Base-by-base conservation (phyloP, 2,329 filamentous ascomycete genomes). In the Fusarium transvaalense region DNA sequence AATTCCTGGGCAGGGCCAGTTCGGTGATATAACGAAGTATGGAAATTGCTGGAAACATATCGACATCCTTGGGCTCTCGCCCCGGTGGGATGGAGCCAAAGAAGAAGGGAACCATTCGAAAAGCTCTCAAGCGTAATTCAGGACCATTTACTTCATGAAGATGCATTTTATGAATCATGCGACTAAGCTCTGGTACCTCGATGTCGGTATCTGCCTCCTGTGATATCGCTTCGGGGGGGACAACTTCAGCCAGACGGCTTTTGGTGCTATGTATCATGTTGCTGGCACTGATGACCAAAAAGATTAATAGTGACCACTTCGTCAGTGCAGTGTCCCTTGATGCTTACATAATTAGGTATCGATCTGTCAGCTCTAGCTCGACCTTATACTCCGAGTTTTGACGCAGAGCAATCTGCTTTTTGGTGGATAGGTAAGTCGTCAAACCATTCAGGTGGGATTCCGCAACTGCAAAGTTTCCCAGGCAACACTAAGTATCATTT, bases 401-500 rank as follows among this genome's bases (percentile, higher is more conserved):
- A 2, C 14, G n/a, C 4, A 39, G 17, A 10, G 19, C 4, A 5
- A 38, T 23, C 8, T 15, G 13, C 2, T 29, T 13, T 21, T 51
- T 39, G 4, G 47, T 29, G 10, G 17, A 38, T 10, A 51, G 3
- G 13, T 29, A 51, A 5, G 23, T 51, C n/a, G 47, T 38, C 3
- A 51, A 21, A 5, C 47, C 47, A 0, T 39, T 51, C 2, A 51
- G 47, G 0, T 51, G 47, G 2, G 47, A 51, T 15, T 51, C 47
- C 7, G 47, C 47, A 6, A 51, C 47, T 6, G 47, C 47, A 21
- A 51, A 38, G 2, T 51, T 51, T 1, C 47, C 47, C 15, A 51
- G 47, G n/a, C 47, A 51, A n/a, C 47, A 51, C 47, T 50, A 25
- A 5, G 6, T 0, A 29, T 29, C 6, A 14, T 6, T 10, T 4